Conservation (phyloP, 176 grass and related monocot species). For the Lolium multiflorum region DNA sequence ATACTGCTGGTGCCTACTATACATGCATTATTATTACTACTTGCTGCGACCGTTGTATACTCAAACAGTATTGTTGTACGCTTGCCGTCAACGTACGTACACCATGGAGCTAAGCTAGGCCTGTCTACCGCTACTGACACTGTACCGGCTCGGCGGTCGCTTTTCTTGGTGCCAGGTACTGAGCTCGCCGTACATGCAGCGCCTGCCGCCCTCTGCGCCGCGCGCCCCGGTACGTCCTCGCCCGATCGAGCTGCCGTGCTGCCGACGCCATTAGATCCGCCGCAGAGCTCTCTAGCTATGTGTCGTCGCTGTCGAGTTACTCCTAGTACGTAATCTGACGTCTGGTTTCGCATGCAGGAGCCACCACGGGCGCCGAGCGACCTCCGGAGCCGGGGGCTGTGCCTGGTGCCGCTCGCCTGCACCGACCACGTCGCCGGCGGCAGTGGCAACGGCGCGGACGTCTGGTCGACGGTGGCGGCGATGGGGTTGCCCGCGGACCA, state of each 20-base stretch:
- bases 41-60: neutral
- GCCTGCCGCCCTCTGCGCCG: constrained; percentile 60
- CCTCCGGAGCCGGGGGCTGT: constrained; percentile 82
- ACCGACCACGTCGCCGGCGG: constrained; percentile 74
- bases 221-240: constrained; percentile 25
- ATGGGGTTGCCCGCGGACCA: constrained; percentile 23
- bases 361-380: constrained; percentile 31
- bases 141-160: constrained; percentile 11
- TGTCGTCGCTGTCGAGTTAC: constrained; percentile 6
- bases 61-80: neutral
- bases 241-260: neutral
- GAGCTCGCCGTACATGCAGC: constrained; percentile 85
- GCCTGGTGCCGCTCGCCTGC: constrained; percentile 78
- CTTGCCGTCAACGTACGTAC: too few species aligned
- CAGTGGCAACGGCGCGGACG: constrained; percentile 63
- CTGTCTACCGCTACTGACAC: neutral
- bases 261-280: neutral
- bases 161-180: constrained; percentile 66
- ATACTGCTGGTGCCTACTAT: neutral
- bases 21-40: neutral
- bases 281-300: neutral
- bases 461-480: constrained; percentile 75
- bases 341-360: neutral
- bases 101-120: neutral
- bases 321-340: neutral